phyloP scores from a whole-genome alignment of 2,329 filamentous ascomycete genomes.

The Elsinoe perseae region DNA sequence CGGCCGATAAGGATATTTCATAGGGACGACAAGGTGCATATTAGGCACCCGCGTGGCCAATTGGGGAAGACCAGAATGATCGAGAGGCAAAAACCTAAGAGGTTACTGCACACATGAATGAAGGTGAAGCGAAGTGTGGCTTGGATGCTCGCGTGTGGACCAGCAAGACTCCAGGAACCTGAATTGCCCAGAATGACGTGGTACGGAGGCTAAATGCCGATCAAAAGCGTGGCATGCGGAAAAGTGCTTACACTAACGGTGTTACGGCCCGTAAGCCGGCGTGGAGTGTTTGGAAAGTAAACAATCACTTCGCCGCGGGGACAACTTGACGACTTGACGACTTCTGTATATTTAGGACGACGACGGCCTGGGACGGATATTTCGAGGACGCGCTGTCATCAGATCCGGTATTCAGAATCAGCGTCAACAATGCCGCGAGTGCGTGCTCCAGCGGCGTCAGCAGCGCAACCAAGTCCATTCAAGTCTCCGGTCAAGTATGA shows the following conservation, averaged over 20 bases:
- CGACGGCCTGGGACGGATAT: neutral
- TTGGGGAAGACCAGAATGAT: neutral
- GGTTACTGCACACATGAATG: neutral
- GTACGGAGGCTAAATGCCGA: neutral
- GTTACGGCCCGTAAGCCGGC: neutral
- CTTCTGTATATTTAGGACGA: neutral
- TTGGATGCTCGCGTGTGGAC: neutral
- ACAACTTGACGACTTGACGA: neutral
- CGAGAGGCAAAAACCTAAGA: neutral
- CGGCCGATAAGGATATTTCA: conserved; percentile 9
- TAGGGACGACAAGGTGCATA: conserved; percentile 13
- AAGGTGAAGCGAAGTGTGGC: conserved; percentile 4
- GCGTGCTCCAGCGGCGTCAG: conserved; percentile 35
- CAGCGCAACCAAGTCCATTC: conserved; percentile 42
- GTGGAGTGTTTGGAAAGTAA: conserved; percentile 6
- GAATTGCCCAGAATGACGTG: conserved; percentile 5
- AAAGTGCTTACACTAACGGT: neutral
- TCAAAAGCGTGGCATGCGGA: neutral
- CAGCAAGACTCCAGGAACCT: neutral
- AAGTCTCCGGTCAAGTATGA: conserved; percentile 44
- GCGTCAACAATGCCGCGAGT: conserved; percentile 27
- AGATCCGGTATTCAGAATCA: no score
- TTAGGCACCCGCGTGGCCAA: conserved; percentile 9
- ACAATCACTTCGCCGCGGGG: neutral
- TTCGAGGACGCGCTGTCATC: no score